Conservation (phyloP, 768 basidiomycete species). For the Mrakia blollopis region DNA sequence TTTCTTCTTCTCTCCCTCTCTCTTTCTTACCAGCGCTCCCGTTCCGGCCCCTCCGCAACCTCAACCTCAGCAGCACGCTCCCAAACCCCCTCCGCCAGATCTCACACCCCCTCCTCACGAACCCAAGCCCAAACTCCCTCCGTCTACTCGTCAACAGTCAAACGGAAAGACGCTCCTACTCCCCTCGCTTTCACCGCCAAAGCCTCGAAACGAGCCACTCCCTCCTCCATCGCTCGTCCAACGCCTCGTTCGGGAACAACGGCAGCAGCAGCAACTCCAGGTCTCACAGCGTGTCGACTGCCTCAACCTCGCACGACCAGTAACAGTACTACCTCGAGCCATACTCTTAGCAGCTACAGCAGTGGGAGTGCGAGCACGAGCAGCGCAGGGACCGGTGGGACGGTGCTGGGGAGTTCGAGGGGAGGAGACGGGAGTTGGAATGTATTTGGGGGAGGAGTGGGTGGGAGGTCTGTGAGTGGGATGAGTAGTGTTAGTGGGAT, state of each 20-base stretch:
- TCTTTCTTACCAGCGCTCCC: constrained; percentile 13
- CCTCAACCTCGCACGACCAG: constrained; percentile 14
- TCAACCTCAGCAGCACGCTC: constrained; percentile 9
- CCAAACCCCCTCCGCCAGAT: constrained; percentile 8
- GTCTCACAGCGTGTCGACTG: constrained; percentile 23
- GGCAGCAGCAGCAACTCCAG: not conserved
- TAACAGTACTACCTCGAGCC: not conserved
- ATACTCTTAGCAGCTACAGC: constrained; percentile 5
- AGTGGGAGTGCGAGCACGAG: constrained; percentile 10
- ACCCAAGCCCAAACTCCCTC: not conserved
- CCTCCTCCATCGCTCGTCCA: not conserved
- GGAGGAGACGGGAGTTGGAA: not conserved
- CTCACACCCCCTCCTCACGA: not conserved
- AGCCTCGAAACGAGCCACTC: constrained; percentile 17
- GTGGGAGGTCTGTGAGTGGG: not conserved
- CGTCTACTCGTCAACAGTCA: constrained; percentile 14
- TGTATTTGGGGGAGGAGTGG: not conserved
- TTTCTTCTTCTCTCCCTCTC: constrained; percentile 28
- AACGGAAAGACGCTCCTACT: constrained; percentile 26
- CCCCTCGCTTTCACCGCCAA: constrained; percentile 11
- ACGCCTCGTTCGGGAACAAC: not conserved
- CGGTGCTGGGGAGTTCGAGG: constrained; percentile 8
- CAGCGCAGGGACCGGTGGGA: not conserved
- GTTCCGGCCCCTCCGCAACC: not conserved
- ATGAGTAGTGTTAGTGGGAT: not conserved